Evolutionary conservation across 1,284 basidiomycete genomes (phyloP), one percentile per base, ranked within the genome.

Genomic region (Rhodofomes roseus): DNA sequence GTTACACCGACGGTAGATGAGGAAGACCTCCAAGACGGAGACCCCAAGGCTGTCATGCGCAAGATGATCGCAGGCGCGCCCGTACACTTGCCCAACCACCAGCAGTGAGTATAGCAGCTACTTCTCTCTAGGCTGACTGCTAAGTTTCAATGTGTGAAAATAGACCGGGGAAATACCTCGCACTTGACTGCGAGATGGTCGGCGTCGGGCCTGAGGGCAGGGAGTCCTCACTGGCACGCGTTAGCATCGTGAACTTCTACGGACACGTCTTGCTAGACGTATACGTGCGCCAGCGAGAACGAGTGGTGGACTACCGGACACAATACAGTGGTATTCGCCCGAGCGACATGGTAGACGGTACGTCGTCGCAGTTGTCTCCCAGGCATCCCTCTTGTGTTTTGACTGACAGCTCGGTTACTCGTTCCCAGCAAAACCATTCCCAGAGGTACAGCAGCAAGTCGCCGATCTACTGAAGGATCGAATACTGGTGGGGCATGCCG

Each of bases 121-220:
- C 40, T 16, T 60, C 20, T 39, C 11, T 55, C 20, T 54, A 31
- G 25, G 18, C 8, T 41, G 20, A 20, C 4, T 25, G 4, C 23
- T 22, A 44, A 7, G 1, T 20, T 41, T 5, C 8, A 6, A 48
- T 18, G 25, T n/a, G n/a, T n/a, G n/a, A n/a, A n/a, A n/a, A n/a
- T 18, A 92, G 89, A 59, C 84, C 86, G 1, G 92, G 91, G 53
- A 89, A 86, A 71, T 95, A 90, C 64, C 74, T 96, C 31, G 88
- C 93, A 0, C 78, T 98, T 46, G 96, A 98, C 73, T 98, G 96
- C 68, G 96, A 99, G 76, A 98, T 99, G 96, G 96, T 99, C 3
- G 96, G 96, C 1, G 86, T 98, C 6, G 95, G 96, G 0, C 81
- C 86, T 9, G 81, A 90, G 34, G 95, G 94, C 11, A 64, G 82